Conservation (phyloP, 129 eudicot species). For the Chrysanthemum seticuspe region DNA sequence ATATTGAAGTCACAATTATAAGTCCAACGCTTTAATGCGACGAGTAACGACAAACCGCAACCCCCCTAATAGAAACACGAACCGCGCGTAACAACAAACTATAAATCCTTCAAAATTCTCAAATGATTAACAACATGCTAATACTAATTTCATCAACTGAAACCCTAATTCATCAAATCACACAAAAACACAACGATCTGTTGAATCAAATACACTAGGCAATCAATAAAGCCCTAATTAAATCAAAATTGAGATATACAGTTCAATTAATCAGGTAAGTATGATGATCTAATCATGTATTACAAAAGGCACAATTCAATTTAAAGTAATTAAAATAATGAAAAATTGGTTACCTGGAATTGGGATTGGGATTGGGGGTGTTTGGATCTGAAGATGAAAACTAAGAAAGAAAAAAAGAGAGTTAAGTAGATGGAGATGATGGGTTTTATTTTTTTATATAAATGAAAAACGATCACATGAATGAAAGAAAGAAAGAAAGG, state of each 20-base stretch:
- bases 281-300: constrained; percentile 20
- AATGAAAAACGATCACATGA: constrained; percentile 29
- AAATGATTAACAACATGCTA: no score
- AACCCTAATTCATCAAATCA: no score
- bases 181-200: constrained; percentile 10
- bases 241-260: constrained; percentile 20
- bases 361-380: constrained; percentile 15
- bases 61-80: no score
- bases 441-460: not conserved
- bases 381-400: constrained; percentile 33
- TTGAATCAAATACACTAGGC: constrained; percentile 19
- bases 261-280: constrained; percentile 6
- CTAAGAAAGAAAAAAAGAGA: constrained; percentile 23
- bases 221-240: constrained; percentile 11
- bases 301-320: constrained; percentile 7
- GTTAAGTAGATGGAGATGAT: constrained; percentile 20
- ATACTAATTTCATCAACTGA: no score
- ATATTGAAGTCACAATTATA: no score
- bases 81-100: no score
- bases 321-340: not conserved
- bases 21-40: no score
- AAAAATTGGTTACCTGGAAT: not conserved
- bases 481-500: not conserved
- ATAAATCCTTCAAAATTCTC: no score
- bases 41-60: constrained; percentile 6